phyloP scores from a whole-genome alignment of 225 moss, liverwort and hornwort genomes.

The Sphagnum tenellum region DNA sequence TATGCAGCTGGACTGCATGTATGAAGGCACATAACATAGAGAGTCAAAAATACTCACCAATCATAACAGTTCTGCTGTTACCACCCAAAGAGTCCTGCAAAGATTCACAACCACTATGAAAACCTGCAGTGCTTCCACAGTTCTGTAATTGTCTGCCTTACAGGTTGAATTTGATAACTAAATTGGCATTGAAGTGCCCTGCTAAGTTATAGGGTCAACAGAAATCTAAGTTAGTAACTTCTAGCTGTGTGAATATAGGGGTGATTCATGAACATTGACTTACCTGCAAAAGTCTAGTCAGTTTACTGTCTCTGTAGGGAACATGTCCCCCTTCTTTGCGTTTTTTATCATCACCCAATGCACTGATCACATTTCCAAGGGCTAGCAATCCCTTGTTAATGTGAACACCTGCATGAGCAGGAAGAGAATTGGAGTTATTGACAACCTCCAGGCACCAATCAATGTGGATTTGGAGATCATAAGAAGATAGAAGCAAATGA shows the following conservation, averaged over 20 bases:
- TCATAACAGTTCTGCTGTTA: slow-evolving; percentile 97
- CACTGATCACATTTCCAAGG: slow-evolving; percentile 96
- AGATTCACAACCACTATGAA: slow-evolving; percentile 1
- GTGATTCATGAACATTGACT: slow-evolving; percentile 6
- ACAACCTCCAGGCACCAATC: background rate
- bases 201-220: background rate
- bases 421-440: background rate
- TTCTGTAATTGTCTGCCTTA: no score
- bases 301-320: slow-evolving; percentile 97
- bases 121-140: no score
- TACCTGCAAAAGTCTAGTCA: slow-evolving; percentile 93
- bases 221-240: background rate
- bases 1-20: background rate
- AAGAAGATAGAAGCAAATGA: background rate
- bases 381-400: slow-evolving; percentile 89
- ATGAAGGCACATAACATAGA: background rate
- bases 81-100: slow-evolving; percentile 96
- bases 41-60: slow-evolving; percentile 35
- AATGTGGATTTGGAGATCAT: background rate
- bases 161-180: no score
- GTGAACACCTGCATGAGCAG: slow-evolving; percentile 59
- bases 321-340: slow-evolving; percentile 95
- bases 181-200: slow-evolving; percentile 2
- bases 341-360: slow-evolving; percentile 96
- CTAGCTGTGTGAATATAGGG: background rate